Percentiles rank a stretch among this genome's conserved stretches.
These are phyloP conservation scores for Zygosaccharomyces rouxii DNA, from an alignment of 805 yeast genomes.

Conservation along the genomic window DNA sequence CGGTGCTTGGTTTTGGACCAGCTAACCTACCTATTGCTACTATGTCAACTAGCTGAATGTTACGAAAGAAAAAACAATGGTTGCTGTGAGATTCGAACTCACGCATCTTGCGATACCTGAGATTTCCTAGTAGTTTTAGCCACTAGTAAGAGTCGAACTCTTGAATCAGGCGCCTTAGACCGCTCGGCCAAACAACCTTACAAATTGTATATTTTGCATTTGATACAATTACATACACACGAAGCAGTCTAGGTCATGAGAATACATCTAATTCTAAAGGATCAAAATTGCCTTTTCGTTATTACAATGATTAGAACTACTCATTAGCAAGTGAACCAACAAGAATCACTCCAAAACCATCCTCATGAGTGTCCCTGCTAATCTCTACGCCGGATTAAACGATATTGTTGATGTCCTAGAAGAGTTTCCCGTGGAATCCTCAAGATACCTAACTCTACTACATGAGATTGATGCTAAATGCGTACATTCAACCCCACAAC, in stretches of 20 bases:
- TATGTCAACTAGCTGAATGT: too few relatives aligned
- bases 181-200: conserved; percentile 33
- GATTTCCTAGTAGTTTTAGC: too few relatives aligned
- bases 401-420: conserved; percentile 89
- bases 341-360: too few relatives aligned
- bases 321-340: too few relatives aligned
- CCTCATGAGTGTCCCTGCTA: conserved; percentile 36
- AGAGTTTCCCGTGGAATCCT: conserved; percentile 79
- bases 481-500: conserved; percentile 63
- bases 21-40: too few relatives aligned
- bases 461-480: conserved; percentile 96
- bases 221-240: too few relatives aligned
- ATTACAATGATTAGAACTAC: too few relatives aligned
- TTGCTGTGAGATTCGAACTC: not conserved
- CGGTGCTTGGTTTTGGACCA: too few relatives aligned
- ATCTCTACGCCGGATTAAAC: conserved; percentile 77
- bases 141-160: conserved; percentile 20
- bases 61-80: not conserved
- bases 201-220: too few relatives aligned
- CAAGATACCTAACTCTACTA: conserved; percentile 78
- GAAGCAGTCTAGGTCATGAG: too few relatives aligned
- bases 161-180: conserved; percentile 34
- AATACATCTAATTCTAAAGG: too few relatives aligned
- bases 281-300: not conserved
- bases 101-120: too few relatives aligned